Conservation (phyloP, 441 rosid species). For the Gossypium gossypioides region DNA sequence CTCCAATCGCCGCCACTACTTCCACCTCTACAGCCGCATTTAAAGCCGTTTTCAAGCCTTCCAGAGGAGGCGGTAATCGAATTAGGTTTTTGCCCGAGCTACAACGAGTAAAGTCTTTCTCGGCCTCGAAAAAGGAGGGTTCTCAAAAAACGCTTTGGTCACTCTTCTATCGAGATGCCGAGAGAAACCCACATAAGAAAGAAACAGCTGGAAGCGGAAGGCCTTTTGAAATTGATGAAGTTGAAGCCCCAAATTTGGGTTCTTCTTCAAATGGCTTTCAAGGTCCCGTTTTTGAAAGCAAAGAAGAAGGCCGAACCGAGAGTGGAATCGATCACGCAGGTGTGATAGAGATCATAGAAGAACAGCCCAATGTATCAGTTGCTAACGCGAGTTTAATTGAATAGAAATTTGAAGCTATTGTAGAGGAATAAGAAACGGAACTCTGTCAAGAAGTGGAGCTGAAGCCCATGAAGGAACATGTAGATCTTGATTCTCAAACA, state of each 20-base stretch:
- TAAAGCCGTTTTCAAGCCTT: slow-evolving; percentile 56
- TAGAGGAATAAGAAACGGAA: slow-evolving; percentile 42
- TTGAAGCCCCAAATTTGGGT: slow-evolving; percentile 42
- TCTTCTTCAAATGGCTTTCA: slow-evolving; percentile 31
- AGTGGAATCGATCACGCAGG: slow-evolving; percentile 29
- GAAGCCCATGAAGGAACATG: slow-evolving; percentile 82
- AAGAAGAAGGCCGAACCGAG: slow-evolving; percentile 45
- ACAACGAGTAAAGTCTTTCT: slow-evolving; percentile 84
- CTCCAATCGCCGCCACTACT: slow-evolving; percentile 40
- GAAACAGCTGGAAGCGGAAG: slow-evolving; percentile 19
- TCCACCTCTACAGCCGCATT: slow-evolving; percentile 50
- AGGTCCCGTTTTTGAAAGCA: slow-evolving; percentile 55
- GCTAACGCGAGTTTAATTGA: slow-evolving; percentile 30
- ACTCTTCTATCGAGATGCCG: slow-evolving; percentile 35
- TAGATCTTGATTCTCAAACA: slow-evolving; percentile 75
- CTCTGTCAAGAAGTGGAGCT: slow-evolving; percentile 38
- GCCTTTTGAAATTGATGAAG: slow-evolving; percentile 30
- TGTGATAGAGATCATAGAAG: slow-evolving; percentile 40
- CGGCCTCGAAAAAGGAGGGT: slow-evolving; percentile 89
- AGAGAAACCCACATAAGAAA: background rate
- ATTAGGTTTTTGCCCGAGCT: slow-evolving; percentile 79
- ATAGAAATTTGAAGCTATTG: slow-evolving; percentile 42
- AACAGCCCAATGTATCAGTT: slow-evolving; percentile 34
- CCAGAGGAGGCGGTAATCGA: slow-evolving; percentile 20
- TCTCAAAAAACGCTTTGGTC: slow-evolving; percentile 67